Base-by-base conservation (phyloP, 139 green algal species). In the Spirogloea muscicola region DNA sequence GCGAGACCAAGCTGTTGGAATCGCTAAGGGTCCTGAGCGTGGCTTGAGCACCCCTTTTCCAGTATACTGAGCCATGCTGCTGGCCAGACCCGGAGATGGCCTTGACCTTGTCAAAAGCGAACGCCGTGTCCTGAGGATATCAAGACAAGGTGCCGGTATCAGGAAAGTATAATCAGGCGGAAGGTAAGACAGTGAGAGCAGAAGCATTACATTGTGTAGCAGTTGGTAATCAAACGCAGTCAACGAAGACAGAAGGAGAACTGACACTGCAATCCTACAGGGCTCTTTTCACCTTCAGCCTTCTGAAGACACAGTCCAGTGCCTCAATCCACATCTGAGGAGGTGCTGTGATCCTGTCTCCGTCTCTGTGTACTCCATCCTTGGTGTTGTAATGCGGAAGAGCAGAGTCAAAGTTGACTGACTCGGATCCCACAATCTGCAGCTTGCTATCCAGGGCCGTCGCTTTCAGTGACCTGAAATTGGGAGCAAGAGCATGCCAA, bases 41-140 rank as follows among this genome's bases (percentile, higher is more conserved):
- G 10, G 25, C 7, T 29, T 27, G 58, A 5, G 75, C 66, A 33
- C 75, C 75, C 9, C 27, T 80, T 5, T 7, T 31, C 75, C 75
- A 82, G 51, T 79, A 82, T 9, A 82, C 67, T 3, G 51, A 79
- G 1, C 75, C 75, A 33, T 82, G 75, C 49, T 82, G 75, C 52
- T 82, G 75, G 10, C 75, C 75, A n/a, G 37, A 66, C n/a, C 75
- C 75, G 27, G 75, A 82, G 9, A 82, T 46, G 21, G 75, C 65
- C 25, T 13, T 25, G 1, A 82, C 74, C 38, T 25, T 58, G 16
- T 76, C n/a, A 31, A 76, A 76, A 3, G 67, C 49, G 2, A 76
- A 76, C 6, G 44, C 39, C 3, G 2, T 29, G 5, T 51, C 18
- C 1, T n/a, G n/a, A n/a, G n/a, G n/a, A n/a, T n/a, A n/a, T n/a